phyloP scores from a whole-genome alignment of 2,329 filamentous ascomycete species.

The Hortaea sp. region DNA sequence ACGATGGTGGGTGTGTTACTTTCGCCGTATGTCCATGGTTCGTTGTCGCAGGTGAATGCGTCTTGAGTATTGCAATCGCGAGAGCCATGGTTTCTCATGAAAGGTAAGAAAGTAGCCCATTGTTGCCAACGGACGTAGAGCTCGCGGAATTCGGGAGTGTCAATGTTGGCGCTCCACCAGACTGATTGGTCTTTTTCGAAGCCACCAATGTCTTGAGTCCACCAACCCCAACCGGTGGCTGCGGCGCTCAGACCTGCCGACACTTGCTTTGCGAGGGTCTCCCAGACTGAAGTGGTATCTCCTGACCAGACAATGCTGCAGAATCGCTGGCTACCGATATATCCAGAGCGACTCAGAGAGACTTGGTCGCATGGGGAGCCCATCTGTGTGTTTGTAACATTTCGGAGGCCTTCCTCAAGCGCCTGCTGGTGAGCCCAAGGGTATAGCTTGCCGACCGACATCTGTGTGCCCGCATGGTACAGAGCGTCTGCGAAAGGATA shows the following conservation, averaged over 20 bases:
- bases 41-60: conserved; percentile 29
- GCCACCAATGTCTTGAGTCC: conserved; percentile 22
- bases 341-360: conserved; percentile 20
- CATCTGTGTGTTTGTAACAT: conserved; percentile 14
- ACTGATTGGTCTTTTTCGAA: conserved; percentile 26
- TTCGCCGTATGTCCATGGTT: conserved; percentile 23
- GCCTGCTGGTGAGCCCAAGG: conserved; percentile 23
- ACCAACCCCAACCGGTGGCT: conserved; percentile 22
- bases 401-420: conserved; percentile 22
- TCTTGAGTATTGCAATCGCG: conserved; percentile 19
- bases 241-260: conserved; percentile 19
- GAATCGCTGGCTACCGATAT: conserved; percentile 24
- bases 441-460: conserved; percentile 20
- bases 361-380: conserved; percentile 20
- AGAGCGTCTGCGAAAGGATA: conserved; percentile 20
- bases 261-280: conserved; percentile 20
- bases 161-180: conserved; percentile 24
- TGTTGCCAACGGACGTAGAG: conserved; percentile 24
- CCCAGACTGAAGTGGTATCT: conserved; percentile 21
- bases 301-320: conserved; percentile 25
- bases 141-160: conserved; percentile 19
- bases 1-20: conserved; percentile 20
- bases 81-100: conserved; percentile 24
- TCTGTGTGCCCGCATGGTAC: conserved; percentile 23
- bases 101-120: conserved; percentile 24